phyloP scores from a whole-genome alignment of 495 filamentous ascomycete genomes.

The Neurospora sp. region DNA sequence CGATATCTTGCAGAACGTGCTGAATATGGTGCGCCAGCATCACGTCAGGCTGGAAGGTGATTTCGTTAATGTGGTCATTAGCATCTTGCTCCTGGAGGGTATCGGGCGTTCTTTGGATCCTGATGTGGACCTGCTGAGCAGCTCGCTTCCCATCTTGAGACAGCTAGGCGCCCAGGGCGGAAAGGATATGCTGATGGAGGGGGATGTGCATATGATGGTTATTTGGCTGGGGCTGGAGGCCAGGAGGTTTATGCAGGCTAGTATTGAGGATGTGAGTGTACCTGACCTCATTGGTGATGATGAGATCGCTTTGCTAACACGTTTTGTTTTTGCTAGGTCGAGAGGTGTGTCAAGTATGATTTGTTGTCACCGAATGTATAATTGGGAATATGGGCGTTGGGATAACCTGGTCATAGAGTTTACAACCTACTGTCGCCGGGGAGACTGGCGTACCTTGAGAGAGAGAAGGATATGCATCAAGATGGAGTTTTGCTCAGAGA shows the following conservation, averaged over 20 bases:
- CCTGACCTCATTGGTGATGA: not conserved
- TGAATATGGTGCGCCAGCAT: conserved; percentile 84
- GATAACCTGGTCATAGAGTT: not conserved
- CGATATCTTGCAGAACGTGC: conserved; percentile 81
- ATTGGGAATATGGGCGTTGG: not conserved
- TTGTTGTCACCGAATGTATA: conserved; percentile 72
- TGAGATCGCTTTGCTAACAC: conserved; percentile 11
- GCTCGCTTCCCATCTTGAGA: conserved; percentile 83
- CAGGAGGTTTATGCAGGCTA: conserved; percentile 75
- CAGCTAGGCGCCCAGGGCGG: conserved; percentile 73
- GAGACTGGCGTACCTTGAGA: not conserved
- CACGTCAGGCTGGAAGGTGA: conserved; percentile 95
- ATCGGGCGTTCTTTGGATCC: conserved; percentile 86
- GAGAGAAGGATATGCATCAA: not conserved
- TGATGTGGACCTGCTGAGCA: conserved; percentile 72
- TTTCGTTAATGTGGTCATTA: conserved; percentile 97
- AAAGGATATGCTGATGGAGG: conserved; percentile 52
- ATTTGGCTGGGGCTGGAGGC: conserved; percentile 91
- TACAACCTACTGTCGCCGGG: not conserved
- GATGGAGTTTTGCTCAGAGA: not conserved
- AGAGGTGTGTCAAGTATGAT: conserved; percentile 77
- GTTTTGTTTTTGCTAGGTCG: conserved; percentile 36
- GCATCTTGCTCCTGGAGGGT: conserved; percentile 85
- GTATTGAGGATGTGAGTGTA: conserved; percentile 67
- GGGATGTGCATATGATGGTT: conserved; percentile 88